phyloP scores from a whole-genome alignment of 306 rosid genomes.

The Prinsepia uniflora region DNA sequence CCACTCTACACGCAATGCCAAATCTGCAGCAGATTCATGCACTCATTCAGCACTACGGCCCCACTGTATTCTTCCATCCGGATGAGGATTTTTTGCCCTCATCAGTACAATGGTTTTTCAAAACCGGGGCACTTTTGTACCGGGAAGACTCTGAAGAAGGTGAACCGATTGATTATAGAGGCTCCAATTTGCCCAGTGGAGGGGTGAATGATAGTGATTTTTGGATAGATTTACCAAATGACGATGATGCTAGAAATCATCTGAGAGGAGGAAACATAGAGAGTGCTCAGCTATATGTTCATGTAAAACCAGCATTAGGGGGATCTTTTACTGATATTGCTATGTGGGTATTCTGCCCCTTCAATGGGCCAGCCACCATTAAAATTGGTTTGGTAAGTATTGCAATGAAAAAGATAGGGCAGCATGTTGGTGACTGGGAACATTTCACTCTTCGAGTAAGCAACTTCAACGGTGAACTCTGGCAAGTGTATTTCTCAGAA shows the following conservation, averaged over 20 bases:
- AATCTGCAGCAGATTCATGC: slow-evolving; percentile 50
- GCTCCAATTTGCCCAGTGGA: slow-evolving; percentile 61
- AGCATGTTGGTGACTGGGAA: slow-evolving; percentile 97
- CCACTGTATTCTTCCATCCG: slow-evolving; percentile 67
- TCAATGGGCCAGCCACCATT: slow-evolving; percentile 58
- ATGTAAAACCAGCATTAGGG: slow-evolving; percentile 69
- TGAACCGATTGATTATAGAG: slow-evolving; percentile 43
- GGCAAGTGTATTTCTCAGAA: slow-evolving; percentile 77
- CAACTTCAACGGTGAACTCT: slow-evolving; percentile 84
- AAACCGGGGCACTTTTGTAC: slow-evolving; percentile 54
- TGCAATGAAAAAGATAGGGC: slow-evolving; percentile 67
- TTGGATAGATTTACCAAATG: slow-evolving; percentile 72
- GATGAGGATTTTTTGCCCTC: slow-evolving; percentile 53
- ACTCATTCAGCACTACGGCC: slow-evolving; percentile 53
- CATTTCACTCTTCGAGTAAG: slow-evolving; percentile 88
- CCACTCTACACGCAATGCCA: slow-evolving; percentile 47
- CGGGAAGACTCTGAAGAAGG: slow-evolving; percentile 36
- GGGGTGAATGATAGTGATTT: slow-evolving; percentile 53
- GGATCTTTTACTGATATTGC: slow-evolving; percentile 75
- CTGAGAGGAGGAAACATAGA: slow-evolving; percentile 56
- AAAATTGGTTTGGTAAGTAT: slow-evolving; percentile 57
- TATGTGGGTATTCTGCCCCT: slow-evolving; percentile 82
- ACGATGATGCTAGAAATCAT: slow-evolving; percentile 34
- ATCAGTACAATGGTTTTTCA: slow-evolving; percentile 61
- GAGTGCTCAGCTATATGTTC: slow-evolving; percentile 71